phyloP scores from a whole-genome alignment of 805 yeast genomes.

The Barnettozyma vustinii region DNA sequence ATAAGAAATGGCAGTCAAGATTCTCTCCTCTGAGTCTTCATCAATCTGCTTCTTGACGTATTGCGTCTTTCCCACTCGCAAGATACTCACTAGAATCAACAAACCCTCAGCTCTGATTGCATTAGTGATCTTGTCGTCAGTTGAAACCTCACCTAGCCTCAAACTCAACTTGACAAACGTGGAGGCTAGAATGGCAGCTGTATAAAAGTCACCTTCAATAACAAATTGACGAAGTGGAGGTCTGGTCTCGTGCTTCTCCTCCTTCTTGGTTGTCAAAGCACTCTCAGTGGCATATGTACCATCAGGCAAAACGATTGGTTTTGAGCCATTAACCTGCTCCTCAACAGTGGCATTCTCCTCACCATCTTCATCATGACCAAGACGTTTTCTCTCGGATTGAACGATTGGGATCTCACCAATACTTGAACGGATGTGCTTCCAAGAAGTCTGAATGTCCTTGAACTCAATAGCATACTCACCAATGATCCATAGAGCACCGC shows the following conservation, averaged over 20 bases:
- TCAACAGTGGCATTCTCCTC: constrained; percentile 22
- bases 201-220: constrained; percentile 83
- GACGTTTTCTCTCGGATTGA: constrained; percentile 56
- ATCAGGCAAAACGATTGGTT: constrained; percentile 92
- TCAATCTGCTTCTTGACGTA: constrained; percentile 73
- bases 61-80: constrained; percentile 78
- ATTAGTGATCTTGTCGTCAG: constrained; percentile 55
- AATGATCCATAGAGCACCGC: constrained; percentile 92
- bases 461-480: constrained; percentile 86
- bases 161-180: constrained; percentile 85
- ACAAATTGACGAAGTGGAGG: constrained; percentile 81
- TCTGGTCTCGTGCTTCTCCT: constrained; percentile 32
- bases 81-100: constrained; percentile 83
- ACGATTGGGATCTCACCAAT: constrained; percentile 91
- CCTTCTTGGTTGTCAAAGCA: constrained; percentile 55
- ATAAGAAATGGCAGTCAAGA: constrained; percentile 78
- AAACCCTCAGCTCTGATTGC: constrained; percentile 93
- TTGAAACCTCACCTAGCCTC: constrained; percentile 57
- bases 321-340: constrained; percentile 35
- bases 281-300: constrained; percentile 98
- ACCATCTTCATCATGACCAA: constrained; percentile 17
- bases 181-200: constrained; percentile 82
- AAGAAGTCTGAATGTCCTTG: constrained; percentile 67
- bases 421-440: constrained; percentile 79
- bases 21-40: constrained; percentile 95